Base-by-base conservation (phyloP, 495 filamentous ascomycete species). In the Neurospora sp. region DNA sequence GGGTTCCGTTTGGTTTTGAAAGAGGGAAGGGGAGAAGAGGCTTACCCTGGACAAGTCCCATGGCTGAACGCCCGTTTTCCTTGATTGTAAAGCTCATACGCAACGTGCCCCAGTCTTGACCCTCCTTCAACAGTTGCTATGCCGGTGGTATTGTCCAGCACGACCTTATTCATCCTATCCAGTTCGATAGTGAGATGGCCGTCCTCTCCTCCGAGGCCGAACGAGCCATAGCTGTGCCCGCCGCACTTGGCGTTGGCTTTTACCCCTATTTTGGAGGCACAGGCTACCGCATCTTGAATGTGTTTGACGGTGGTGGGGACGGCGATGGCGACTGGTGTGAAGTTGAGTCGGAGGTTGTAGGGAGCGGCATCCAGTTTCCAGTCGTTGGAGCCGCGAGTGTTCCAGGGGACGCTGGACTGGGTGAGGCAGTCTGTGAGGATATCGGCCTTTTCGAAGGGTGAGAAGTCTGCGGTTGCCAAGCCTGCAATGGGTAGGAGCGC, bases 171-270 rank as follows among this genome's bases (percentile, higher is more conserved):
- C 81, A 85, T 84, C 10, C 84, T 80, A 71, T 82, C 82, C 73
- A 86, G 72, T 77, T 85, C 80, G 38, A 86, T 80, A 5, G 81
- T 78, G 31, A 86, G 78, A 74, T 85, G 84, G 0, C 85, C 85
- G 18, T 86, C 82, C 75, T 86, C 83, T 14, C 85, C 84, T 20
- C 84, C 84, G 0, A 86, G 79, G 7, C 84, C 85, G 11, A 85
- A 82, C 8, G 82, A 84, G 4, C 79, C 84, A 72, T 86, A 85
- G 54, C 85, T 85, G 77, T 86, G 85, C 9, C 84, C 85, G 71
- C 85, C 83, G 73, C 80, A 82, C 75, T 86, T 86, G 27, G 84
- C 74, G n/a, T 80, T 84, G 31, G 82, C 82, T 76, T 85, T 84
- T 70, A 85, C 76, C 9, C 81, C 82, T 8, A 82, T 54, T 73